Evolutionary conservation across 139 green algal genomes (phyloP).

Genomic region (Chlorella sp.): DNA sequence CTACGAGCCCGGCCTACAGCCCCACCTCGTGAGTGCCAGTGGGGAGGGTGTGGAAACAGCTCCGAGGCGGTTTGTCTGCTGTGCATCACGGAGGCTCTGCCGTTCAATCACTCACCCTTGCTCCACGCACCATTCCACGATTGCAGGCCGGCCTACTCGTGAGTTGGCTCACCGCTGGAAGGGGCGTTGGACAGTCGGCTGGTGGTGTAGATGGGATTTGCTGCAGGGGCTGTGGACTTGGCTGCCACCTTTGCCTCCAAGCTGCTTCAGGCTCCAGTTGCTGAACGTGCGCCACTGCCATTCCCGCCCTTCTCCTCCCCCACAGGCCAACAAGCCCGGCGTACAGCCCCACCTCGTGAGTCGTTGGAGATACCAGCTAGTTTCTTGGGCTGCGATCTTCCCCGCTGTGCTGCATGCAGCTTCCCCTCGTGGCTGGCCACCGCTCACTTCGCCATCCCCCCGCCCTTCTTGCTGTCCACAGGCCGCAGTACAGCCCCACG

Average conservation of each 20-base stretch:
- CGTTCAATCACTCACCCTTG: not conserved
- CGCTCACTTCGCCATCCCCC: slow-evolving; percentile 24
- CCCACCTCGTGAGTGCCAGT: slow-evolving; percentile 21
- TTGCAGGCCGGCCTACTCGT: slow-evolving; percentile 1
- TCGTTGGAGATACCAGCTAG: not conserved
- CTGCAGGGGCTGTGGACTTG: too few species aligned
- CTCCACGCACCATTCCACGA: too few species aligned
- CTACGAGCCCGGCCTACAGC: slow-evolving; percentile 58
- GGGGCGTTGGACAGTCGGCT: too few species aligned
- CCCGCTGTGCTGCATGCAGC: not conserved
- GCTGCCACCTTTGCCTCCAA: too few species aligned
- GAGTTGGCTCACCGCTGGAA: not conserved
- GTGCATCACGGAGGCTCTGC: not conserved
- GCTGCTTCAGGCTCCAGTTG: too few species aligned
- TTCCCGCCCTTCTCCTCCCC: too few species aligned
- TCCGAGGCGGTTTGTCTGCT: not conserved
- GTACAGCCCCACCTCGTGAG: slow-evolving; percentile 73
- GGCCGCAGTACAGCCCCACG: too few species aligned
- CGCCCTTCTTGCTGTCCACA: not conserved
- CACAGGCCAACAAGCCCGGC: slow-evolving; percentile 71
- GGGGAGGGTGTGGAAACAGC: not conserved
- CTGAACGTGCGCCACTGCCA: too few species aligned
- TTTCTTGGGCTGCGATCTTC: not conserved
- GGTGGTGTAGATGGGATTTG: too few species aligned
- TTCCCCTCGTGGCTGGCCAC: not conserved